Base-by-base conservation (phyloP, 2,329 filamentous ascomycete genomes). In the Paecilomyces sp. region DNA sequence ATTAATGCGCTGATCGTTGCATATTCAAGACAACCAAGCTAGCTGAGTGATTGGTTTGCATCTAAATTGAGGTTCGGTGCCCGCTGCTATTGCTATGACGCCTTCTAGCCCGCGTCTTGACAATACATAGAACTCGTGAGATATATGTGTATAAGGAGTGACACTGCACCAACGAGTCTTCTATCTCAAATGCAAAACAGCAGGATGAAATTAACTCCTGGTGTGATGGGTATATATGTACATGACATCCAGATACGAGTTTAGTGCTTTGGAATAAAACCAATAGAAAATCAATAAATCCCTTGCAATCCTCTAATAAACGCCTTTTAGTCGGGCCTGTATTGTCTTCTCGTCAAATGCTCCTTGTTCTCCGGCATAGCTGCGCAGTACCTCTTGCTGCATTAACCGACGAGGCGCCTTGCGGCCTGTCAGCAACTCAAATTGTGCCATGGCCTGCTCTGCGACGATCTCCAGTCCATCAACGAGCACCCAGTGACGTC, bases 371-470 rank as follows among this genome's bases (percentile, higher is more conserved):
- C 71, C 73, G 25, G 67, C 68, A 56, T 74, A 75, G 58, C 75
- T 73, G 18, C 66, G 68, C 33, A 75, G 66, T 12, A 88, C 85
- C 66, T 87, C 86, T 51, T 84, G 79, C 62, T 88, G 82, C 89
- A 93, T 92, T 41, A 89, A 72, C 53, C 84, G 77, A 28, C 89
- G 82, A 1, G 89, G 89, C 15, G 88, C 88, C 71, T 87, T 83
- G 54, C 88, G 80, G 0, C 89, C 89, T 0, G 89, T 92, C 70
- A 92, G 91, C 2, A 92, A 74, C 73, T 93, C 90, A 68, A 92
- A 93, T 67, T 92, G 89, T 1, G 89, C 89, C 73, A 90, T 90
- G 0, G 88, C 90, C 69, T 92, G 89, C 70, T 92, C 90, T 0
- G 88, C 88, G 13, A 93, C 74, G 54, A 92, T 80, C 66, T 92